A percentile compares a stretch with the other conserved stretches of the same genome.
phyloP scores from a whole-genome alignment of 2,329 filamentous ascomycete genomes.

The Aspergillus oerlinghausenensis region DNA sequence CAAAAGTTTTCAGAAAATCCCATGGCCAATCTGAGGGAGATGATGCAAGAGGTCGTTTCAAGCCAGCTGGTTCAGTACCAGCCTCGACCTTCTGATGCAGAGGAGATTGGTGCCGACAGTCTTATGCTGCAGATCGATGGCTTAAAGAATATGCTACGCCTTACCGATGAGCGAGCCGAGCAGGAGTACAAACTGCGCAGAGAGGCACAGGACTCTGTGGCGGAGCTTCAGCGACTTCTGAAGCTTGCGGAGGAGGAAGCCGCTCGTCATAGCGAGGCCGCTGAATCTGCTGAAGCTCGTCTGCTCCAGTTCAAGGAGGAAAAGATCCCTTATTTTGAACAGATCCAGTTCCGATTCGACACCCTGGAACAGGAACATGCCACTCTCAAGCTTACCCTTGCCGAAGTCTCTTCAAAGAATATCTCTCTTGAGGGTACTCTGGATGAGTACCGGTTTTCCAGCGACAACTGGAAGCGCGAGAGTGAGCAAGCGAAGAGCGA shows the following conservation, averaged over 20 bases:
- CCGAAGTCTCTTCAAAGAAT: conserved; percentile 55
- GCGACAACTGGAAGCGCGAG: conserved; percentile 56
- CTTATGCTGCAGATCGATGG: conserved; percentile 58
- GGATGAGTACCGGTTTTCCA: conserved; percentile 60
- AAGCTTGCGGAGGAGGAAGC: conserved; percentile 59
- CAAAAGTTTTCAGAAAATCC: conserved; percentile 31
- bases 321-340: conserved; percentile 62
- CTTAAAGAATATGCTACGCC: conserved; percentile 63
- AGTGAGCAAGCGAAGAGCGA: conserved; percentile 49
- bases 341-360: conserved; percentile 61
- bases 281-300: conserved; percentile 61
- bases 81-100: conserved; percentile 48
- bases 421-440: conserved; percentile 57
- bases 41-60: conserved; percentile 61
- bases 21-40: conserved; percentile 54
- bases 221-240: conserved; percentile 67
- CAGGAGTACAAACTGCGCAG: conserved; percentile 60
- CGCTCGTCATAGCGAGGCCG: conserved; percentile 43
- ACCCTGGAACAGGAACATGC: conserved; percentile 65
- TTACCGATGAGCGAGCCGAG: conserved; percentile 61
- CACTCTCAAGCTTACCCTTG: conserved; percentile 49
- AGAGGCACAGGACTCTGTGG: conserved; percentile 65
- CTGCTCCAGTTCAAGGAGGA: conserved; percentile 65
- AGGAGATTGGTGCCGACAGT: conserved; percentile 47
- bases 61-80: conserved; percentile 52